phyloP scores from a whole-genome alignment of 2,329 filamentous ascomycete species.

The Aspergillus sp. region DNA sequence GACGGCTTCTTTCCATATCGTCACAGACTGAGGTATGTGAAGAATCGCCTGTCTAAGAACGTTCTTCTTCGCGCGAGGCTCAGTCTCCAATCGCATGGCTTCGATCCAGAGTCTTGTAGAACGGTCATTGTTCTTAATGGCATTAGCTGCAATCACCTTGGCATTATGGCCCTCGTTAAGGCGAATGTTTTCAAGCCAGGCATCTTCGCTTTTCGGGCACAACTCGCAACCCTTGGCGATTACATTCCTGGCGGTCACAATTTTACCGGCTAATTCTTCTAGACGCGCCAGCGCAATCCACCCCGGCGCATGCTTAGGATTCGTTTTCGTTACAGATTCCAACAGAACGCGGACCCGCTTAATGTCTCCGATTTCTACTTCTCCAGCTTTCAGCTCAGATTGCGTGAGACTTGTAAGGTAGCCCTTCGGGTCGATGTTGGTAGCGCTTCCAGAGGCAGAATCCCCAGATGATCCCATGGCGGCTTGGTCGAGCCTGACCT shows the following conservation, averaged over 20 bases:
- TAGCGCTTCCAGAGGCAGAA: constrained; percentile 74
- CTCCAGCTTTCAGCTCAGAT: constrained; percentile 74
- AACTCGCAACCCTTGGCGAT: constrained; percentile 86
- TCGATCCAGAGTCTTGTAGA: constrained; percentile 92
- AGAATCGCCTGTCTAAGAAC: constrained; percentile 90
- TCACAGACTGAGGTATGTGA: constrained; percentile 89
- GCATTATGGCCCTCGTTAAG: constrained; percentile 91
- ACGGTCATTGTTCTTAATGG: constrained; percentile 85
- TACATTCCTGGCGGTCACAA: constrained; percentile 82
- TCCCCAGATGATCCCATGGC: constrained; percentile 71
- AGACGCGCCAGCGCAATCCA: constrained; percentile 94
- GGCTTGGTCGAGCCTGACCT: constrained; percentile 90
- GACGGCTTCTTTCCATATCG: constrained; percentile 97
- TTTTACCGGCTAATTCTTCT: constrained; percentile 90
- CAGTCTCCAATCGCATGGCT: constrained; percentile 87
- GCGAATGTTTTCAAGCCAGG: constrained; percentile 93
- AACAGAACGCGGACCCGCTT: constrained; percentile 88
- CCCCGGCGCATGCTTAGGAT: constrained; percentile 88
- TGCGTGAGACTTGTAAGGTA: constrained; percentile 91
- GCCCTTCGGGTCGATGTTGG: constrained; percentile 90
- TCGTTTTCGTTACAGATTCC: constrained; percentile 97
- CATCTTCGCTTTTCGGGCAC: constrained; percentile 91
- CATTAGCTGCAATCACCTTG: constrained; percentile 91
- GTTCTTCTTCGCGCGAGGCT: constrained; percentile 82
- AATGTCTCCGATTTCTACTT: constrained; percentile 88